These are phyloP conservation scores for Rubus parviflorus DNA, from an alignment of 306 rosid species.

Conservation along the genomic window DNA sequence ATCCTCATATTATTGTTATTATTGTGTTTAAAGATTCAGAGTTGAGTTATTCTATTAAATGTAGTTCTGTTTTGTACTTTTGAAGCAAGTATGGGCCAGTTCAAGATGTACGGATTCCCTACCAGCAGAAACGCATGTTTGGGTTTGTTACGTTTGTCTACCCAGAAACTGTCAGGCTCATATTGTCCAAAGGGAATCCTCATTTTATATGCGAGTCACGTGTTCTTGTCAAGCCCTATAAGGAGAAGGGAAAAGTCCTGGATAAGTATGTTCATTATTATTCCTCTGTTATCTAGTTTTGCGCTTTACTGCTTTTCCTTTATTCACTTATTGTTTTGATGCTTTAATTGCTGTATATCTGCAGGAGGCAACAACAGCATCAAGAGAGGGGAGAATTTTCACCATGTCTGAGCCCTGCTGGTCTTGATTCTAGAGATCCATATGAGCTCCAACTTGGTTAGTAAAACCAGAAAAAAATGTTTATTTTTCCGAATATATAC, in stretches of 20 bases:
- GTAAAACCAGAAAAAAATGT: not conserved
- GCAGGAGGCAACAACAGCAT: conserved; percentile 61
- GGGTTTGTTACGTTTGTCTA: conserved; percentile 94
- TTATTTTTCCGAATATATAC: not conserved
- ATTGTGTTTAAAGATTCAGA: conserved; percentile 14
- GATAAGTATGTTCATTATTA: conserved; percentile 58
- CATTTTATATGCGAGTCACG: conserved; percentile 97
- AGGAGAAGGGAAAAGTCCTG: conserved; percentile 93
- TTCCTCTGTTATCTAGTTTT: not conserved
- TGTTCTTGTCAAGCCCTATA: conserved; percentile 96
- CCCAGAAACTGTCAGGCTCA: conserved; percentile 88
- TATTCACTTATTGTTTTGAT: not conserved
- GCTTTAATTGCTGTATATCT: conserved; percentile 12
- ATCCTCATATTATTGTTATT: not conserved
- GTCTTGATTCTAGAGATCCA: conserved; percentile 43
- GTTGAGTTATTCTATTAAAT: conserved; percentile 24
- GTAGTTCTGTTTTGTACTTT: conserved; percentile 22
- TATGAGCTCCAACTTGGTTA: conserved; percentile 45
- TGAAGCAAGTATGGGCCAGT: conserved; percentile 94
- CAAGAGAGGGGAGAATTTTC: conserved; percentile 54
- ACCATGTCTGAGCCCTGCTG: conserved; percentile 53
- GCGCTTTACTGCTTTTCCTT: not conserved
- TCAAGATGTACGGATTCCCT: conserved; percentile 97
- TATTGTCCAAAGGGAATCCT: conserved; percentile 91
- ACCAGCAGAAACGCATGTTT: conserved; percentile 97